These are phyloP conservation scores for Closterium sp. DNA, from an alignment of 139 green algal species.

Conservation along the genomic window DNA sequence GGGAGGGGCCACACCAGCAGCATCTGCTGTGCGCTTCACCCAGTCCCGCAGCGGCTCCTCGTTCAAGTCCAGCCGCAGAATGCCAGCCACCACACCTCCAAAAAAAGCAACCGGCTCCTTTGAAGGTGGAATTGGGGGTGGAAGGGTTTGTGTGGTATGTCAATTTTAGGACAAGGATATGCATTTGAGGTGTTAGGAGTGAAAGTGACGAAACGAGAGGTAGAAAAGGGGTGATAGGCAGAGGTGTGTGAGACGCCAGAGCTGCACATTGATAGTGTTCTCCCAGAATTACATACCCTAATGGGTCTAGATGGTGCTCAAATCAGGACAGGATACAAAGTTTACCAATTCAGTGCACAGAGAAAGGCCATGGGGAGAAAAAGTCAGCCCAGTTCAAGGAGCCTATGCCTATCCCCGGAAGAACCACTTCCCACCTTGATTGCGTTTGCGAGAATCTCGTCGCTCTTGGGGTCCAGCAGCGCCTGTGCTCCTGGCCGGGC, in stretches of 20 bases:
- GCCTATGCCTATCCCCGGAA: no score
- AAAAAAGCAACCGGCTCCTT: constrained; percentile 49
- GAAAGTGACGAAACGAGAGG: neutral
- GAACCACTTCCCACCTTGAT: neutral
- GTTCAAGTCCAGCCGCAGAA: constrained; percentile 41
- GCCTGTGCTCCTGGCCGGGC: neutral
- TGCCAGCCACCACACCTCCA: constrained; percentile 38
- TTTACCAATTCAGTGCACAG: no score
- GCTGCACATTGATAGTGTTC: neutral
- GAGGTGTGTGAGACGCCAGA: neutral
- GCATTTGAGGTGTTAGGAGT: no score
- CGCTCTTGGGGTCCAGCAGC: neutral
- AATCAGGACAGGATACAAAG: no score
- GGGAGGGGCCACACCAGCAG: constrained; percentile 15
- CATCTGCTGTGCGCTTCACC: constrained; percentile 33
- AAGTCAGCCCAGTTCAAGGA: no score
- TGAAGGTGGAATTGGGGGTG: neutral
- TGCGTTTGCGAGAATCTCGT: neutral
- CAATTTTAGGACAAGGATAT: neutral
- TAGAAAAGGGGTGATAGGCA: neutral
- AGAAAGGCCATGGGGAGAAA: no score
- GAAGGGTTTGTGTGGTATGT: neutral
- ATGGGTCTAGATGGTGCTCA: no score
- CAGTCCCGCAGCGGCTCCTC: constrained; percentile 31
- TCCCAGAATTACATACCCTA: no score